phyloP scores from a whole-genome alignment of 2,329 filamentous ascomycete species.

The Curvularia sp. region DNA sequence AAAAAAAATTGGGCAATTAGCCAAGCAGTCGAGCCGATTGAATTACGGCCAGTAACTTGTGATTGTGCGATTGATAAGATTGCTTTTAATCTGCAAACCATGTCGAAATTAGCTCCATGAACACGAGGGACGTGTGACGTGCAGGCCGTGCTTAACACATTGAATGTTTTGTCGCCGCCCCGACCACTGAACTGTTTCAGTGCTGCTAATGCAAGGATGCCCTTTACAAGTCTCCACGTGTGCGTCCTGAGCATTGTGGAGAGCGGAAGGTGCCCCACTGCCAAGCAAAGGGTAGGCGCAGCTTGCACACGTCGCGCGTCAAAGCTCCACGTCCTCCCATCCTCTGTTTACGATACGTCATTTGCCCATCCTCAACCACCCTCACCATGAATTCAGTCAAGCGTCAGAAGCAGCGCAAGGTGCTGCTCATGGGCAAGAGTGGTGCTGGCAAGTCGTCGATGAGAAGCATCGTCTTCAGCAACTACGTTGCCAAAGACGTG shows the following conservation, averaged over 20 bases:
- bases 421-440: constrained; percentile 79
- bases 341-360: constrained; percentile 28
- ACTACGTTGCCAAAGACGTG: constrained; percentile 97
- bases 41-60: constrained; percentile 5
- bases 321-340: constrained; percentile 13
- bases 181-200: constrained; percentile 2
- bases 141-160: background rate
- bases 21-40: constrained; percentile 5
- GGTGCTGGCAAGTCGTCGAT: constrained; percentile 98
- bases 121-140: background rate
- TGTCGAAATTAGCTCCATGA: background rate
- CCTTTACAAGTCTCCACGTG: constrained; percentile 7
- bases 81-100: background rate
- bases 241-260: constrained; percentile 8
- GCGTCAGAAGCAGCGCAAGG: constrained; percentile 62
- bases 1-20: constrained; percentile 10
- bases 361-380: constrained; percentile 3
- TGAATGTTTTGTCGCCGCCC: background rate
- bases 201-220: constrained; percentile 10
- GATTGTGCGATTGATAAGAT: constrained; percentile 2
- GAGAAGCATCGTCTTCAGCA: constrained; percentile 98
- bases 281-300: constrained; percentile 15
- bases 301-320: constrained; percentile 11
- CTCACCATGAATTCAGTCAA: constrained; percentile 50
- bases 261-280: constrained; percentile 18